Conservation (phyloP, 768 basidiomycete genomes). For the Amanita polypyramis region DNA sequence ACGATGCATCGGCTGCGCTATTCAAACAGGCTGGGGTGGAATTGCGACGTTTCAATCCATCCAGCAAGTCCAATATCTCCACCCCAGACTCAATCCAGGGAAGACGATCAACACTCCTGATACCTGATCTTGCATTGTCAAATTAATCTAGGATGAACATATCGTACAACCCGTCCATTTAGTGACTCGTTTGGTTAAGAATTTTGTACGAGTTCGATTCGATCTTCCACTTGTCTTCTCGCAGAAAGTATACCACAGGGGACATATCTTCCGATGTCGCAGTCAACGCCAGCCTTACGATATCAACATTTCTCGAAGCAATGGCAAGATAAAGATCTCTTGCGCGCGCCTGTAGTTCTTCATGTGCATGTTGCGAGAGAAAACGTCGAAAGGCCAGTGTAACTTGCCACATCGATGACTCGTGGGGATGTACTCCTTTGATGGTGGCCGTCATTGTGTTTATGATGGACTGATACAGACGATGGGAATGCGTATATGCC, state of each 20-base stretch:
- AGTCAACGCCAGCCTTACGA: conserved; percentile 71
- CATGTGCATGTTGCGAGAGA: conserved; percentile 52
- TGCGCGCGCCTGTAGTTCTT: conserved; percentile 64
- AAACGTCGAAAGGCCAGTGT: conserved; percentile 70
- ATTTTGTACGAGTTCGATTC: conserved; percentile 28
- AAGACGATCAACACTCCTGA: conserved; percentile 9
- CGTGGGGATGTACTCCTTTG: conserved; percentile 57
- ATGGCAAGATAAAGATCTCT: conserved; percentile 54
- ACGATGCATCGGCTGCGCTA: conserved; percentile 70
- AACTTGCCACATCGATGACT: conserved; percentile 73
- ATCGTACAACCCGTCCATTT: neutral
- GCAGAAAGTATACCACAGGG: conserved; percentile 38
- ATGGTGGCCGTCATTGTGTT: conserved; percentile 62
- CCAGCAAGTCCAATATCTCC: conserved; percentile 17
- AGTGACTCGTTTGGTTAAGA: conserved; percentile 13
- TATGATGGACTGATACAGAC: conserved; percentile 69
- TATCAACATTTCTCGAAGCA: conserved; percentile 57
- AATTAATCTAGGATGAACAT: conserved; percentile 4
- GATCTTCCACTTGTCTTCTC: conserved; percentile 55
- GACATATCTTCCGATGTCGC: conserved; percentile 37
- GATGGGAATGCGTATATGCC: conserved; percentile 72
- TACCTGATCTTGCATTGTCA: conserved; percentile 3
- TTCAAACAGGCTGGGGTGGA: conserved; percentile 78
- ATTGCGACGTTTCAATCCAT: conserved; percentile 59
- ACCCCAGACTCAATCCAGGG: conserved; percentile 11